Evolutionary conservation across 257 asterid genomes (phyloP), one percentile per base, ranked within the genome.

Genomic region (Plantago ovata): DNA sequence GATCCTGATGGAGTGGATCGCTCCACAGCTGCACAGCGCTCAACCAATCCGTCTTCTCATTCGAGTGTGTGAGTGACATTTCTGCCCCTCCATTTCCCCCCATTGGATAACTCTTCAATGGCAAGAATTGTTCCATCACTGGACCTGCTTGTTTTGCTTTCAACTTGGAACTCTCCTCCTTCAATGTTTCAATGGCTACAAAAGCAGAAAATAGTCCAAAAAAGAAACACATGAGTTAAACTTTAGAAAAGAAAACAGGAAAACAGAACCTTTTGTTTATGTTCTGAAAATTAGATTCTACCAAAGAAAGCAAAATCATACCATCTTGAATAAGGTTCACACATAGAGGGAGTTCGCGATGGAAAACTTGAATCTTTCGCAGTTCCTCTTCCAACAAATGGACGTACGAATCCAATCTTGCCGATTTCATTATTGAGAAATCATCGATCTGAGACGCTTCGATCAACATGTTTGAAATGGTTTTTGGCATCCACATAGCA

Each of bases 21-120:
- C 56, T 77, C 94, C 95, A 86, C 0, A 86, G 81, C 64, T 77
- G 81, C 38, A 47, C 81, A 60, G 79, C 75, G 57, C 75, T 81
- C 84, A 75, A 60, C 87, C 89, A 84, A 1, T 61, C 56, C 63
- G 65, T 81, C 77, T 77, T 79, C 20, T 81, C 90, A 53, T 1
- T 66, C 32, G 52, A 0, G 46, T 76, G 36, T 6, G 7, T 76
- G 39, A 22, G 50, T 66, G 86, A 72, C 71, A 0, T 2, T 78
- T 77, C 65, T 59, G 59, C 72, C 81, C 74, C 69, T 70, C 41
- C 62, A 5, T 38, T 58, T 10, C 51, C 70, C 21, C 51, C 70
- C 21, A 61, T 67, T 7, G 46, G 58, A 50, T 39, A 53, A 12
- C 40, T 49, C n/a, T 61, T 61, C 2, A 53, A 2, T 6, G 76